These are phyloP conservation scores for Podaxis carcinomalis DNA, from an alignment of 768 basidiomycete genomes.

Conservation along the genomic window DNA sequence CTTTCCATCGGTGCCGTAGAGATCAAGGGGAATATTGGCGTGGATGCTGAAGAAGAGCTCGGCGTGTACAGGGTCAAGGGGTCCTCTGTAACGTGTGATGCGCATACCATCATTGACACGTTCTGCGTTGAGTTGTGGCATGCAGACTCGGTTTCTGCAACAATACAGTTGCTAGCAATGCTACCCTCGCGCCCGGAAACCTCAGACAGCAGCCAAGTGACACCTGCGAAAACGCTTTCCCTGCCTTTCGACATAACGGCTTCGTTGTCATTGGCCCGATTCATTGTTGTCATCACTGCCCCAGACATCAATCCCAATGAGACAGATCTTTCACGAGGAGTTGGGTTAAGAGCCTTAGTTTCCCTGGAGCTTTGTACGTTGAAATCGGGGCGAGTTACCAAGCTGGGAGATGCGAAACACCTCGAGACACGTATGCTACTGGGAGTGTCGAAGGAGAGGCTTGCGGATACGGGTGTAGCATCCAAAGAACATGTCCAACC, in stretches of 20 bases:
- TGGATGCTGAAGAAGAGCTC: constrained; percentile 35
- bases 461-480: constrained; percentile 40
- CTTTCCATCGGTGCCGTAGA: constrained; percentile 59
- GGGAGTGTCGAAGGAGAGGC: constrained; percentile 46
- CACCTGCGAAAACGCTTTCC: constrained; percentile 8
- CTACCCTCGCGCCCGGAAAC: constrained; percentile 22
- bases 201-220: constrained; percentile 1
- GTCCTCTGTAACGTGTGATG: constrained; percentile 18
- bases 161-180: constrained; percentile 41
- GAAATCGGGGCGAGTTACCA: constrained; percentile 31
- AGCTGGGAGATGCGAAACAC: constrained; percentile 30
- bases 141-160: constrained; percentile 25
- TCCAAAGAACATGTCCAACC: constrained; percentile 29
- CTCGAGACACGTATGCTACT: constrained; percentile 50
- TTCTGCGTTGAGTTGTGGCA: constrained; percentile 30
- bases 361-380: constrained; percentile 55
- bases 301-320: constrained; percentile 77
- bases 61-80: constrained; percentile 31
- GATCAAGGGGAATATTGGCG: constrained; percentile 45
- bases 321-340: constrained; percentile 63
- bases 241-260: constrained; percentile 54
- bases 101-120: constrained; percentile 19
- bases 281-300: constrained; percentile 70
- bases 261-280: constrained; percentile 54
- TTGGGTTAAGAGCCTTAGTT: constrained; percentile 53